These are phyloP conservation scores for Fragaria vesca DNA, from an alignment of 306 rosid species.

Conservation along the genomic window DNA sequence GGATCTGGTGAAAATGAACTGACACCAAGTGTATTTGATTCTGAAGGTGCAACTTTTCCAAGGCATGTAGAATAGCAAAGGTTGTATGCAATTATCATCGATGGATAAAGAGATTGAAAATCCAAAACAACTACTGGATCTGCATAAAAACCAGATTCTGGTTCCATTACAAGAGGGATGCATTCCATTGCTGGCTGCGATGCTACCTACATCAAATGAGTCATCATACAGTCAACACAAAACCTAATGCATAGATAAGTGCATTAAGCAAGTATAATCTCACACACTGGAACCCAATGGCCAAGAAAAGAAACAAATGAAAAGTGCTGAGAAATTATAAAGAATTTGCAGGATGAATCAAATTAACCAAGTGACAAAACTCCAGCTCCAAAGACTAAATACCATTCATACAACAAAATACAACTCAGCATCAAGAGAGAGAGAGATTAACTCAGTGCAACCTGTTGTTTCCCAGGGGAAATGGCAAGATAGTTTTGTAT, in stretches of 20 bases:
- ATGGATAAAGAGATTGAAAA: constrained; percentile 96
- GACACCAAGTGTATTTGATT: constrained; percentile 77
- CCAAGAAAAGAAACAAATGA: not conserved
- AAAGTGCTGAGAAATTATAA: not conserved
- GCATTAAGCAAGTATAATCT: not conserved
- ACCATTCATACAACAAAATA: not conserved
- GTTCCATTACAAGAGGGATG: constrained; percentile 97
- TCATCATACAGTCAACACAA: not conserved
- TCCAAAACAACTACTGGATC: constrained; percentile 92
- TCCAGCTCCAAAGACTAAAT: not conserved
- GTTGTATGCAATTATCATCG: constrained; percentile 95
- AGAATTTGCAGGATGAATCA: not conserved
- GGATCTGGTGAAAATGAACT: constrained; percentile 70
- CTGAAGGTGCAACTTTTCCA: constrained; percentile 67
- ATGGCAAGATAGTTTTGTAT: constrained; percentile 84
- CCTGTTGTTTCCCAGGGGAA: constrained; percentile 92
- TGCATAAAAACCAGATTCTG: constrained; percentile 91
- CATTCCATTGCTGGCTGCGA: constrained; percentile 99
- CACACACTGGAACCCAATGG: not conserved
- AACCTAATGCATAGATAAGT: not conserved
- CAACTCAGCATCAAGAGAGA: constrained; percentile 8
- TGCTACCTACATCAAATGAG: constrained; percentile 64
- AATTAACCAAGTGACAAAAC: not conserved
- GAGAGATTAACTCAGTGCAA: constrained; percentile 18
- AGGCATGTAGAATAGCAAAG: constrained; percentile 94